Base-by-base conservation (phyloP, 257 asterid genomes). In the Salvia rosmarinus region DNA sequence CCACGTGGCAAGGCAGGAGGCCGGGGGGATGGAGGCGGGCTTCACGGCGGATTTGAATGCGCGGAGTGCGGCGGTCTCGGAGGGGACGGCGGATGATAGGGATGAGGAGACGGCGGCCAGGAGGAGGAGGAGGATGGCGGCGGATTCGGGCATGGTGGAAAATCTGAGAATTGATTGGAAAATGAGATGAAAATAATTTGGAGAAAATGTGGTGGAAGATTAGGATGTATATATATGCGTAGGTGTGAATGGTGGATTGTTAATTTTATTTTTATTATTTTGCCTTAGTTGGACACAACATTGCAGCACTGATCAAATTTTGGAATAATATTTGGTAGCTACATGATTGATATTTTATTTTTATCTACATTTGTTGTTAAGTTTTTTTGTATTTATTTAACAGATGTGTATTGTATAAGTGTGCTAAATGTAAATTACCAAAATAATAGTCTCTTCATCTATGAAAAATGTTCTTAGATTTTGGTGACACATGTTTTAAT, bases 1-100 rank as follows among this genome's bases (percentile, higher is more conserved):
- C 99, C 99, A 94, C 4, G 99, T 80, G 74, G 86, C 87, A 58
- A 94, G 89, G 76, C 98, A 94, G 35, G 99, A 91, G 67, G 88
- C 75, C 11, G 92, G 70, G 2, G 91, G 92, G 10, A 94, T 83
- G 21, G 97, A 76, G 7, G 84, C 32, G 11, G 96, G 77, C 19
- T 80, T 79, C 47, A 91, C 72, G 19, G 95, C 78, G 64, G 95
- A 72, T 77, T 83, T 91, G 83, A 94, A 84, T n/a, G 97, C 96
- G 61, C 79, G 82, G 46, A 94, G 92, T 49, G 96, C 96, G 28
- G 82, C 23, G 60, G 68, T 55, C 40, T 94, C 98, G 39, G 79
- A 78, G 67, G 92, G 30, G 5, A 59, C 70, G 5, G 95, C 79
- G 72, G 83, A 67, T 10, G 97, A 82, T 3, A 72, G 69, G 50